These are phyloP conservation scores for Blepharisma undulans DNA, from an alignment of 169 alveolate genomes.

Conservation along the genomic window DNA sequence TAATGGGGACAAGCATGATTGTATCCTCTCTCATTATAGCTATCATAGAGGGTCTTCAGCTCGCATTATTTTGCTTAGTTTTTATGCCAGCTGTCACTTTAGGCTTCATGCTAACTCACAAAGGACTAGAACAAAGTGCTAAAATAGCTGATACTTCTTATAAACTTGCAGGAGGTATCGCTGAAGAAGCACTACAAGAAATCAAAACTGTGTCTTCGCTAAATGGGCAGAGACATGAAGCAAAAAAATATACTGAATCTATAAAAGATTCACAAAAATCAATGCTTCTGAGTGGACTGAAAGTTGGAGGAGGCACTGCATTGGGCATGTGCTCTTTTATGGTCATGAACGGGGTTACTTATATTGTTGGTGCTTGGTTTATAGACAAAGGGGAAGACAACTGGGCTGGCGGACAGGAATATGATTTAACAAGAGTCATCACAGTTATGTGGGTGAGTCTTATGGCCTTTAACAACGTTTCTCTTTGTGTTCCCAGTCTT, in stretches of 20 bases:
- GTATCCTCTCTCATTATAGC: neutral
- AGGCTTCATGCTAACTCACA: neutral
- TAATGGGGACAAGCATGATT: too few relatives aligned
- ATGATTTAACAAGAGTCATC: neutral
- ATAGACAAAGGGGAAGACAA: neutral
- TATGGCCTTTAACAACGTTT: neutral
- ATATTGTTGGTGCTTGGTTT: neutral
- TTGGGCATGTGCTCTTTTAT: neutral
- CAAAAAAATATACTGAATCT: neutral
- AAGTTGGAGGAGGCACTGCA: neutral
- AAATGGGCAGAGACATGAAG: neutral
- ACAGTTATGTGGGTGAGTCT: neutral
- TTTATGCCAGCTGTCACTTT: neutral
- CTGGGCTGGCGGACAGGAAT: neutral
- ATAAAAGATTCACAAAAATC: neutral
- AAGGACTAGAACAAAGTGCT: slow-evolving; percentile 3
- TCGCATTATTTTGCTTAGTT: neutral
- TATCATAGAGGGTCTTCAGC: neutral
- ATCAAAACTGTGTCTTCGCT: slow-evolving; percentile 16
- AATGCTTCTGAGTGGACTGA: neutral
- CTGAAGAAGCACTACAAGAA: slow-evolving; percentile 30
- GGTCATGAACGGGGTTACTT: neutral
- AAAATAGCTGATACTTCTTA: slow-evolving; percentile 14
- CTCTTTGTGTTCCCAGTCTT: neutral
- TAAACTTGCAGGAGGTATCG: neutral